A percentile compares a stretch with the other conserved stretches of the same genome.
phyloP scores from a whole-genome alignment of 1,284 basidiomycete species.

The Cerioporus squamosus region DNA sequence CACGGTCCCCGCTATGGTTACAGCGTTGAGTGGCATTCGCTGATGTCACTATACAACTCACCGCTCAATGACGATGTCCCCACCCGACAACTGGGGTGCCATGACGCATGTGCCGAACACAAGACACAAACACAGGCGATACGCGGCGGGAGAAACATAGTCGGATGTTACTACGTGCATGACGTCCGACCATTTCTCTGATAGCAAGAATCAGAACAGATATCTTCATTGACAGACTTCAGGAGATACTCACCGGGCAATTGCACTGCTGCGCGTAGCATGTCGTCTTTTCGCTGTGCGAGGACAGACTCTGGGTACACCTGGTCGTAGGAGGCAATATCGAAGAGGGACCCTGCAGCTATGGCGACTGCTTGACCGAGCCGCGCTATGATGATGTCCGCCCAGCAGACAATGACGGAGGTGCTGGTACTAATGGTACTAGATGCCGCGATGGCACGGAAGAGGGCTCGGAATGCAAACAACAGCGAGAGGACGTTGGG shows the following conservation, averaged over 20 bases:
- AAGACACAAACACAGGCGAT: conserved; percentile 57
- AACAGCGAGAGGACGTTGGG: conserved; percentile 40
- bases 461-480: conserved; percentile 53
- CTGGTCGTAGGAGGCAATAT: neutral
- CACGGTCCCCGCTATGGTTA: neutral
- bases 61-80: neutral
- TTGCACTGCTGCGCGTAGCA: conserved; percentile 61
- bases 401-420: conserved; percentile 58
- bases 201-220: neutral
- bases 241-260: conserved; percentile 55
- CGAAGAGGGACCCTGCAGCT: conserved; percentile 33
- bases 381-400: conserved; percentile 62
- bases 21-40: too few relatives aligned
- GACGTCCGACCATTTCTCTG: conserved; percentile 58
- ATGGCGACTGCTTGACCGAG: conserved; percentile 47
- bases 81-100: conserved; percentile 37
- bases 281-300: conserved; percentile 49
- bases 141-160: conserved; percentile 59
- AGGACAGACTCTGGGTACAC: conserved; percentile 6
- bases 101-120: conserved; percentile 60
- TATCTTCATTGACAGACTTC: neutral
- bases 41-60: neutral
- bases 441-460: conserved; percentile 47
- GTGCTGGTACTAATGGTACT: conserved; percentile 26
- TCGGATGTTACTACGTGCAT: conserved; percentile 48